Conservation (phyloP, 2,329 filamentous ascomycete genomes). For the Scopulariopsis brevicaulis region DNA sequence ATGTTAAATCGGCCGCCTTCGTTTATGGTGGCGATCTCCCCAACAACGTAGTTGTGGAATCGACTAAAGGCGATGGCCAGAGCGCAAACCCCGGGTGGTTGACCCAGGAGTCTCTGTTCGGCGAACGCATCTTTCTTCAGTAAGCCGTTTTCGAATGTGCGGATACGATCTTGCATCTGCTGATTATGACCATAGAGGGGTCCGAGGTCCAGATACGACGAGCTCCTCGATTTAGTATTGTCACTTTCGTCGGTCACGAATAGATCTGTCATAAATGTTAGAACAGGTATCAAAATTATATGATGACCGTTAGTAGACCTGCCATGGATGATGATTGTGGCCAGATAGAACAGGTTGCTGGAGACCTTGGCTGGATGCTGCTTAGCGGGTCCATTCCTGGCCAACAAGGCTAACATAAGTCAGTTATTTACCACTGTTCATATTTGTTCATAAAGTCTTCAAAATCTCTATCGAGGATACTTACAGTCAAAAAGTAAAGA, state of each 20-base stretch:
- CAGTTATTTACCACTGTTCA: neutral
- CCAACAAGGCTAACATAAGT: conserved; percentile 11
- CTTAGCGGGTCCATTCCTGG: conserved; percentile 10
- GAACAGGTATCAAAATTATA: neutral
- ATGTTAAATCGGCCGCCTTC: conserved; percentile 23
- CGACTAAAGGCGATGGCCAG: conserved; percentile 61
- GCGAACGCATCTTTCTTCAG: conserved; percentile 50
- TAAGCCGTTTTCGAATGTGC: conserved; percentile 21
- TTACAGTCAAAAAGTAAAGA: conserved; percentile 16
- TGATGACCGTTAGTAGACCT: conserved; percentile 24
- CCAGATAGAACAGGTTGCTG: conserved; percentile 33
- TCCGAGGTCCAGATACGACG: conserved; percentile 33
- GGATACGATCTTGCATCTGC: conserved; percentile 19
- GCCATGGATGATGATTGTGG: conserved; percentile 40
- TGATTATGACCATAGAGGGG: conserved; percentile 26
- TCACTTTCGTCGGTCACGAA: conserved; percentile 18
- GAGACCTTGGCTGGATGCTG: conserved; percentile 31
- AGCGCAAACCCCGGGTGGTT: conserved; percentile 57
- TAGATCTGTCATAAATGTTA: conserved; percentile 7
- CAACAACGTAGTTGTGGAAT: conserved; percentile 73
- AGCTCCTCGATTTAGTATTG: conserved; percentile 19
- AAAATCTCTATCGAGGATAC: neutral
- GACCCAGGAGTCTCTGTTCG: conserved; percentile 50
- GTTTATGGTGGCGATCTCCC: conserved; percentile 46
- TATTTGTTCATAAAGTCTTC: neutral